A percentile compares a stretch with the other conserved stretches of the same genome.
phyloP scores from a whole-genome alignment of 2,329 filamentous ascomycete species.

The Exophiala dermatitidis region DNA sequence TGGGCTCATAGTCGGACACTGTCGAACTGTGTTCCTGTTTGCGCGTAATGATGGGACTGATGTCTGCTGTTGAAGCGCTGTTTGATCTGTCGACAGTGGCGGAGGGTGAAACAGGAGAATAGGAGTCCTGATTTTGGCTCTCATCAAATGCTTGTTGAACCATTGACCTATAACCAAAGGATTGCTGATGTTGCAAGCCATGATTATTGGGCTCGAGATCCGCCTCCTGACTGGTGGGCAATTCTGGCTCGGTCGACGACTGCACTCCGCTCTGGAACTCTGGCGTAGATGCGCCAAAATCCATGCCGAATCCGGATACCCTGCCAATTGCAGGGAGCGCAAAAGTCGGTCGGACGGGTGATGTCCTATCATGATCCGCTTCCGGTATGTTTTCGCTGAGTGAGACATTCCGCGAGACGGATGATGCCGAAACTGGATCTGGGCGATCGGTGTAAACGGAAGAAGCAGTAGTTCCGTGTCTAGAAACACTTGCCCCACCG shows the following conservation, averaged over 20 bases:
- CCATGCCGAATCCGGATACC: constrained; percentile 22
- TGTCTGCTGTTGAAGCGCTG: constrained; percentile 55
- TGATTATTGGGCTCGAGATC: neutral
- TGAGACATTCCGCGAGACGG: constrained; percentile 15
- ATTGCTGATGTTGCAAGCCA: constrained; percentile 46
- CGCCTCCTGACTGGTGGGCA: neutral
- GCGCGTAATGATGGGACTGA: constrained; percentile 59
- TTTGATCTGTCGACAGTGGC: constrained; percentile 51
- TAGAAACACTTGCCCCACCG: constrained; percentile 4
- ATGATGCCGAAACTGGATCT: constrained; percentile 23
- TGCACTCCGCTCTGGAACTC: neutral
- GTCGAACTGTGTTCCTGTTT: constrained; percentile 42
- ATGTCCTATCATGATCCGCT: neutral
- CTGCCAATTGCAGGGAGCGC: constrained; percentile 17
- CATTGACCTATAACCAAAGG: constrained; percentile 51
- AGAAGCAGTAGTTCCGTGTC: constrained; percentile 24
- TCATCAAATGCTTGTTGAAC: constrained; percentile 61
- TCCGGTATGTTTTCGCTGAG: constrained; percentile 6
- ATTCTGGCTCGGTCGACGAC: neutral
- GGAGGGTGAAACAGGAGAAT: constrained; percentile 45
- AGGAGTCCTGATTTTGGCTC: constrained; percentile 47
- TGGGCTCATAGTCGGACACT: constrained; percentile 45
- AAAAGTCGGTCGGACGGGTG: constrained; percentile 3
- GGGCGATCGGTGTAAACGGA: constrained; percentile 25
- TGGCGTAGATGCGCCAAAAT: constrained; percentile 7